phyloP scores from a whole-genome alignment of 371 early-diverging fungal species.

The Paraphysoderma sedebokerense region DNA sequence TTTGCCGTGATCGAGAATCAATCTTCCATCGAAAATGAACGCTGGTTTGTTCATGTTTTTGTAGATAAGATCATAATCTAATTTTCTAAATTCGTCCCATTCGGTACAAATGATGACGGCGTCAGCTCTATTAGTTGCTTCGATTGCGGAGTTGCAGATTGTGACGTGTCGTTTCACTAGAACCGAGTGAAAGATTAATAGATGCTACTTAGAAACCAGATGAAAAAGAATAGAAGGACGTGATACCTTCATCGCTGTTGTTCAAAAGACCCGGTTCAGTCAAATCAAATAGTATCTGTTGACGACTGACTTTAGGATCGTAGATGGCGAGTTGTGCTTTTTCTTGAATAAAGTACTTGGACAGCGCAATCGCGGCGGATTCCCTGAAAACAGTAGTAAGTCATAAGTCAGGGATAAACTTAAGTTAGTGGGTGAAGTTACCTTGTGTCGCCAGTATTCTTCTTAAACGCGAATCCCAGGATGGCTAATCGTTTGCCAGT shows the following conservation, averaged over 20 bases:
- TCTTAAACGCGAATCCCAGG: constrained; percentile 90
- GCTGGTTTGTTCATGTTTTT: constrained; percentile 71
- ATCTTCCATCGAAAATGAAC: constrained; percentile 84
- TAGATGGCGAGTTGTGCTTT: constrained; percentile 64
- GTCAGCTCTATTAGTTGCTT: constrained; percentile 51
- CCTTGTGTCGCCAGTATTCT: constrained; percentile 83
- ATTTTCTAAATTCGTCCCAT: constrained; percentile 80
- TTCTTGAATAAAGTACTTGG: constrained; percentile 63
- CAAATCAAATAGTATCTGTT: constrained; percentile 64
- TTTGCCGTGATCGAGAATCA: constrained; percentile 54
- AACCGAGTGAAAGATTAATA: not conserved
- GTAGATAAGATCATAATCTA: constrained; percentile 57
- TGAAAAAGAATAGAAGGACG: constrained; percentile 1
- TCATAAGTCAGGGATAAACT: no score
- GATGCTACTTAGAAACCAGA: not conserved
- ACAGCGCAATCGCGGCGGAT: constrained; percentile 74
- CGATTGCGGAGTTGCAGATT: constrained; percentile 41
- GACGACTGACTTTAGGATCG: constrained; percentile 74
- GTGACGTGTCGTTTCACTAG: constrained; percentile 42
- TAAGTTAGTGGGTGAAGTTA: not conserved
- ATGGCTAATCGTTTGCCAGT: constrained; percentile 67
- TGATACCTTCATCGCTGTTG: constrained; percentile 21
- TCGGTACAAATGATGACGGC: constrained; percentile 76
- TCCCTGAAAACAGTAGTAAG: constrained; percentile 24
- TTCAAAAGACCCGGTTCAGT: constrained; percentile 50